Base-by-base conservation (phyloP, 306 rosid genomes). In the Datisca glomerata region DNA sequence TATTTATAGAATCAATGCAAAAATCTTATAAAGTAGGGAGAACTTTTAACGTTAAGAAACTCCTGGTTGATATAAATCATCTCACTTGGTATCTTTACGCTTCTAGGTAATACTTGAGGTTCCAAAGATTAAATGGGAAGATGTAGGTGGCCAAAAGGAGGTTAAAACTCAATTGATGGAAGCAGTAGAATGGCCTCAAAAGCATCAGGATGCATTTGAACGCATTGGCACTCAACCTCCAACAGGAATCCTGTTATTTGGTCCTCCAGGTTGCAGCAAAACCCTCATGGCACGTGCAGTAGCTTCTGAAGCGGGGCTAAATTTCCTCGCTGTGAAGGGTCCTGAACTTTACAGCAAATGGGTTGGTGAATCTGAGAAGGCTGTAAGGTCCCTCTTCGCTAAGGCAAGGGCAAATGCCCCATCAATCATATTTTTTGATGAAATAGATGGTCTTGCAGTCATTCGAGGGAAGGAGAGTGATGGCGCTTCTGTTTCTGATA, bases 311-410 rank as follows among this genome's bases (percentile, higher is more conserved):
- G 93, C 94, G 22, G 76, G 79, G 20, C 63, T 83, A 47, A 87
- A 87, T 65, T 87, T 83, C 61, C 83, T 87, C 52, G 86, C 94
- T 16, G 93, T 87, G 21, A 87, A 83, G 75, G 97, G 97, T 66
- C 97, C 93, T 6, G 94, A 83, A 59, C 94, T 87, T 71, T 87
- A 74, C 68, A 79, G 93, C 56, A 87, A 87, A 70, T 87, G 97
- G 97, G 97, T 87, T 58, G 97, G 94, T 31, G 97, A 87, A 74
- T 87, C 96, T 46, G 94, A 87, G 89, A 83, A 87, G 73, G 97
- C 87, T 44, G 96, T 82, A 49, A 81, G 69, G 67, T 66, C 92
- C 33, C 60, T 86, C 56, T 87, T 87, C 49, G 83, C 93, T n/a
- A 87, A 79, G 65, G 97, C 94, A 37, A 76, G 89, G 78, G 80